A percentile compares a stretch with the other conserved stretches of the same genome.
Conservation (phyloP, 768 basidiomycete species). For the Boletus reticuloceps region DNA sequence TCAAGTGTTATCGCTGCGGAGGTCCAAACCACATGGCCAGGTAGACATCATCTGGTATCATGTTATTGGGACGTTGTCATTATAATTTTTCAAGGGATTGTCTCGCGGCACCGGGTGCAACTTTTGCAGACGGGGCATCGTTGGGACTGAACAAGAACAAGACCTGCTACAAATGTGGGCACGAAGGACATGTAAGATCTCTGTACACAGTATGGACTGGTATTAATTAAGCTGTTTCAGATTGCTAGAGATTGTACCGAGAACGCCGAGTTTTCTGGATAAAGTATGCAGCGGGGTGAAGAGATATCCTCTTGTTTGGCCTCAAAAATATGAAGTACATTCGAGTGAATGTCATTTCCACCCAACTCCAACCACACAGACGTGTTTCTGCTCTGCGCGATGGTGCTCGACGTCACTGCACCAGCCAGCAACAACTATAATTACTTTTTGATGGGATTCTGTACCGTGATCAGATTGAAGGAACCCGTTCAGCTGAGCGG, state of each 20-base stretch:
- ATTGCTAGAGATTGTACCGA: constrained; percentile 68
- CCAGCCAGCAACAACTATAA: not conserved
- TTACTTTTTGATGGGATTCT: not conserved
- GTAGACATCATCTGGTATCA: constrained; percentile 34
- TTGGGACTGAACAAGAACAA: constrained; percentile 57
- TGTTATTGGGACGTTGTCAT: constrained; percentile 6
- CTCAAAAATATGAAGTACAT: constrained; percentile 18
- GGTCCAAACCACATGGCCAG: constrained; percentile 86
- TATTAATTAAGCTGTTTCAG: constrained; percentile 31
- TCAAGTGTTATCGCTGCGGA: constrained; percentile 89
- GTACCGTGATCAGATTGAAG: not conserved
- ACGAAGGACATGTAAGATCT: constrained; percentile 77
- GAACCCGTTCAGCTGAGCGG: constrained; percentile 11
- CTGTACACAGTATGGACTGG: not conserved
- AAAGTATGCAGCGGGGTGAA: constrained; percentile 19
- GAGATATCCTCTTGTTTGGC: constrained; percentile 10
- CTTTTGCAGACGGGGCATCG: constrained; percentile 42
- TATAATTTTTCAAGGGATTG: constrained; percentile 57
- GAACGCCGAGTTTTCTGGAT: constrained; percentile 49
- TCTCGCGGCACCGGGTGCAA: constrained; percentile 66
- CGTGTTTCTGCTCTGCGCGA: not conserved
- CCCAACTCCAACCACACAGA: constrained; percentile 3
- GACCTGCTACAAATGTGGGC: constrained; percentile 87
- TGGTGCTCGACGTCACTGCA: not conserved
- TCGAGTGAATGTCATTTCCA: constrained; percentile 15